Evolutionary conservation across 352 stramenopile genomes (phyloP), one percentile per base, ranked within the genome.

Genomic region (Pythium rishiriense): DNA sequence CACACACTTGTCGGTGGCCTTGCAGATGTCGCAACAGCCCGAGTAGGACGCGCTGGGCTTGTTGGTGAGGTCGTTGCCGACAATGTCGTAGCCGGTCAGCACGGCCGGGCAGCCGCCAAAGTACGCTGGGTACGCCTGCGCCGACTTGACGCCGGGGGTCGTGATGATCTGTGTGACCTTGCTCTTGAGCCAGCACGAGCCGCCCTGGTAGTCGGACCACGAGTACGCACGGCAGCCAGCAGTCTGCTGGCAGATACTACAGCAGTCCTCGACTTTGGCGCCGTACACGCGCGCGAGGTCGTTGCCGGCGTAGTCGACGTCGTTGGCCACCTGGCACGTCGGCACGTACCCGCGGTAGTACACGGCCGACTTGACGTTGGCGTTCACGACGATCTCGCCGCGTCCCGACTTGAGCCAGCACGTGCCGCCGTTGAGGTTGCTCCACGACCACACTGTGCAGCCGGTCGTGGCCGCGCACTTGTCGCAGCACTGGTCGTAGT

Each of bases 171-270:
- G 19, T 1, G 25, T 48, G 10, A 31, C 61, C 19, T 56, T 43
- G 55, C 60, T 68, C 67, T 75, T 75, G 53, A 69, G 48, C 52
- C 52, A 68, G 53, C 81, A 90, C 9, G 76, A 86, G 24, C 81
- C 81, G 12, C 74, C 70, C 35, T 68, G 76, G 51, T 79, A 70
- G 58, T 79, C 70, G 12, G 60, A 79, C 81, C 81, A 90, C 19
- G 79, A 80, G 61, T 81, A 90, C 1, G 67, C 73, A 17, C 76
- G 77, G 54, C 81, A 90, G 9, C 75, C 70, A 58, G 25, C 9
- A 22, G 68, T 1, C 53, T 58, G 33, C 2, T 63, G 37, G 55
- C 81, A 90, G 15, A 78, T 52, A 42, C 52, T 47, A 29, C 74
- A 81, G 58, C 74, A 81, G 19, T 24, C 53, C 11, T 26, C 47